Percentiles rank a stretch among this genome's conserved stretches.
These are phyloP conservation scores for Hyaloscypha variabilis DNA, from an alignment of 495 filamentous ascomycete species.

Conservation along the genomic window DNA sequence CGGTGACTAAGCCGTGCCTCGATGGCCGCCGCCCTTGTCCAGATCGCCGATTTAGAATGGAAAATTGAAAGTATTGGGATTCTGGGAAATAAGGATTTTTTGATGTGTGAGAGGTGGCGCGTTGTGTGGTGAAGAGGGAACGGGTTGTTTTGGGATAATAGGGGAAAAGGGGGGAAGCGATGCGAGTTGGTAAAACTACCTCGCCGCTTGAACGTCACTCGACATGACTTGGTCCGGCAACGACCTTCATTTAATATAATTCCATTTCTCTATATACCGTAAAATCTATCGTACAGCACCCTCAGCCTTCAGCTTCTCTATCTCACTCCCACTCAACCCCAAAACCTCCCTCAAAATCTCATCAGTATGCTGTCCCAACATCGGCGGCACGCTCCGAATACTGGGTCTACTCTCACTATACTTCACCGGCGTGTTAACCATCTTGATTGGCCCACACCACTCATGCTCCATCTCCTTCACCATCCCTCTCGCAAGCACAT, in stretches of 20 bases:
- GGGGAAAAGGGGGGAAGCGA: background rate
- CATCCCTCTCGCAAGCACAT: slow-evolving; percentile 86
- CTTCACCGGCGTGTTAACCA: slow-evolving; percentile 96
- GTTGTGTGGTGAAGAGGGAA: background rate
- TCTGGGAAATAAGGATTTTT: background rate
- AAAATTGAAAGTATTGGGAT: background rate
- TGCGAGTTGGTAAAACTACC: background rate
- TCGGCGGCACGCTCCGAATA: slow-evolving; percentile 80
- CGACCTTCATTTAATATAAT: background rate
- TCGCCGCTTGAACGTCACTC: background rate
- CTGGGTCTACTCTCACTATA: slow-evolving; percentile 81
- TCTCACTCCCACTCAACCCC: slow-evolving; percentile 61
- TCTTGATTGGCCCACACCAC: slow-evolving; percentile 79
- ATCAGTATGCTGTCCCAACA: slow-evolving; percentile 88
- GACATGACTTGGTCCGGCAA: background rate
- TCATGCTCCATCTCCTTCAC: slow-evolving; percentile 84
- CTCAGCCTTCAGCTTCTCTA: slow-evolving; percentile 62
- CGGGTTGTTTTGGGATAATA: background rate
- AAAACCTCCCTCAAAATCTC: slow-evolving; percentile 75
- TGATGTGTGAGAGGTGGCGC: no score
- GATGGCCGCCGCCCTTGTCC: background rate
- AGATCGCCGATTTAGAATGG: background rate
- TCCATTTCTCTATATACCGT: background rate
- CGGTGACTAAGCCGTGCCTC: background rate
- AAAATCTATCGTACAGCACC: slow-evolving; percentile 69